Conservation (phyloP, 225 moss, liverwort and hornwort species). For the Sphagnum contortum region DNA sequence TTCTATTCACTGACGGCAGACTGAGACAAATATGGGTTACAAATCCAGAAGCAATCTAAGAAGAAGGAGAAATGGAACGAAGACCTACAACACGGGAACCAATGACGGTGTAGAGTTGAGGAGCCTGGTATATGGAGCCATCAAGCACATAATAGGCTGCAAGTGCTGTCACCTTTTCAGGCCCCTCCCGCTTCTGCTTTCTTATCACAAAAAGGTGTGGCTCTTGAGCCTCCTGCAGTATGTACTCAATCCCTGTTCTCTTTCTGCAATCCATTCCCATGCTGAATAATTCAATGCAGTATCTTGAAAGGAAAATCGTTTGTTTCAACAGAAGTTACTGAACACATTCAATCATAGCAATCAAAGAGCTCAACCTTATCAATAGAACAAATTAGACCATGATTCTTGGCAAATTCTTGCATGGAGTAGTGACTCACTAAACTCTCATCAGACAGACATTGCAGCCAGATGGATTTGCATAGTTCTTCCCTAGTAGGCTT, state of each 20-base stretch:
- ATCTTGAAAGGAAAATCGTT: neutral
- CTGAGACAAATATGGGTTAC: no score
- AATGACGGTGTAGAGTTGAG: slow-evolving; percentile 91
- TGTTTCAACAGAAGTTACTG: neutral
- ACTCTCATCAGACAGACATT: no score
- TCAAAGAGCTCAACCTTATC: neutral
- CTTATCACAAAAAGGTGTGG: slow-evolving; percentile 87
- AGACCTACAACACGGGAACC: slow-evolving; percentile 84
- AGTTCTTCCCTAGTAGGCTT: no score
- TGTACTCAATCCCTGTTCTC: slow-evolving; percentile 81
- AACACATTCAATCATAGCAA: neutral
- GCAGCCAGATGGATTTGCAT: no score
- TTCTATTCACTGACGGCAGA: no score
- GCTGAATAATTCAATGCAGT: neutral
- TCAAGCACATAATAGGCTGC: slow-evolving; percentile 90
- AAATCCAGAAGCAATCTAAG: no score
- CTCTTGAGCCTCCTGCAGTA: slow-evolving; percentile 88
- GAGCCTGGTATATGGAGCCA: slow-evolving; percentile 97
- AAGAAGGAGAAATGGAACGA: no score
- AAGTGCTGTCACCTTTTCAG: slow-evolving; percentile 70
- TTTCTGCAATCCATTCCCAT: slow-evolving; percentile 28
- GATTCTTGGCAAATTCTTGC: no score
- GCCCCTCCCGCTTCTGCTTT: slow-evolving; percentile 89
- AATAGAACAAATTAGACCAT: no score
- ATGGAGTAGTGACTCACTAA: no score